Evolutionary conservation across 2,329 filamentous ascomycete species (phyloP), one percentile per base, ranked within the genome.

Genomic region (Pezicula radicicola): DNA sequence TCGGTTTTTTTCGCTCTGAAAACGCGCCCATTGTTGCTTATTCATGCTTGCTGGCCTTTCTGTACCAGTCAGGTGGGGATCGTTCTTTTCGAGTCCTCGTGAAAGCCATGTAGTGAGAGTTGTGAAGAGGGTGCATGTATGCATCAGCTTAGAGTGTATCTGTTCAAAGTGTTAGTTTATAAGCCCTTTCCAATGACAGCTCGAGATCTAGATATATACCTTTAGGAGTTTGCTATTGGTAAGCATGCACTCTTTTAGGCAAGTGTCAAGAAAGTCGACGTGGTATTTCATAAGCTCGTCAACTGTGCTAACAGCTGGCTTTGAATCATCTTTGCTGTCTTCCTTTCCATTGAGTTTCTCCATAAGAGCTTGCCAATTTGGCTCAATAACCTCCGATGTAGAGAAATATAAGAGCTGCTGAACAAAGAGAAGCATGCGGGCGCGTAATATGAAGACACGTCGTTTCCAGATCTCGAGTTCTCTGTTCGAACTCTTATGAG

Each of bases 231-330:
- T 96, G 66, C 89, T 89, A 69, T 97, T 96, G 19, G 93, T 97
- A 57, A 97, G 78, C 90, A 97, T 97, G 74, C 93, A 96, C 72
- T 96, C 92, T 72, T 97, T 97, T 63, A 97, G 76, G 68, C 92
- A 97, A 4, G 92, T 97, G 60, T 96, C 92, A 46, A 97, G 74
- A 68, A 97, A 97, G 71, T 97, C 92, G 53, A 97, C 91, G 70
- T 97, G 92, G 64, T 97, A 91, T 71, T 97, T 89, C 92, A 97
- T 97, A 66, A 97, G 72, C 72, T 97, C 91, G 63, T 97, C 92
- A 1, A 97, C 93, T 0, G 92, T 97, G 33, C 91, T 71, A 43
- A 70, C 74, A 8, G 69, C 64, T 21, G 60, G 61, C 21, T 57
- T 59, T 13, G 51, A 42, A 6, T 63, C 63, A 27, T 66, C 63